A percentile compares a stretch with the other conserved stretches of the same genome.
These are phyloP conservation scores for Diaporthe vaccinii DNA, from an alignment of 2,329 filamentous ascomycete species.

Conservation along the genomic window DNA sequence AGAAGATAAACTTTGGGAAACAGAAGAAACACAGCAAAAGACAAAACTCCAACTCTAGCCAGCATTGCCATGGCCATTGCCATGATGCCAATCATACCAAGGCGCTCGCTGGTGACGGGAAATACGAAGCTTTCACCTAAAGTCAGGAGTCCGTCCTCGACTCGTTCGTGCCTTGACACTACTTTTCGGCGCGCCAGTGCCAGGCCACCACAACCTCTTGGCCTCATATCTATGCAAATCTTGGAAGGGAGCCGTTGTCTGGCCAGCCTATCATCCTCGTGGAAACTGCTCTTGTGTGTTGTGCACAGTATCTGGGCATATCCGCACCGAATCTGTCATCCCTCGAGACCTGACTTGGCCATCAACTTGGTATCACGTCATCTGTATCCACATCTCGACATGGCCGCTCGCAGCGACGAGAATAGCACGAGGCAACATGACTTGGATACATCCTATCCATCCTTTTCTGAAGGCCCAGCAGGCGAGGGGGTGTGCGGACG, in stretches of 20 bases:
- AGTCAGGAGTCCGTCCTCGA: neutral
- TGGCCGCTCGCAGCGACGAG: neutral
- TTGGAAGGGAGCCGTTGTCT: neutral
- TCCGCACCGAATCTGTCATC: neutral
- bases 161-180: conserved; percentile 4
- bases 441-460: neutral
- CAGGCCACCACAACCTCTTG: conserved; percentile 7
- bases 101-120: neutral
- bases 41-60: neutral
- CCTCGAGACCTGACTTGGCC: neutral
- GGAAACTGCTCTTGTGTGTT: neutral
- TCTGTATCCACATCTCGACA: conserved; percentile 2
- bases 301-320: neutral
- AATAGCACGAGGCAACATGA: neutral
- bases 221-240: neutral
- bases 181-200: neutral
- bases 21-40: neutral
- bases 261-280: neutral
- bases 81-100: neutral
- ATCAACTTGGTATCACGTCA: conserved; percentile 13
- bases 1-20: neutral
- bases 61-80: neutral
- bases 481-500: neutral
- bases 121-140: conserved; percentile 6
- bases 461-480: neutral